Conservation (phyloP, 257 asterid species). For the Primulina eburnea region DNA sequence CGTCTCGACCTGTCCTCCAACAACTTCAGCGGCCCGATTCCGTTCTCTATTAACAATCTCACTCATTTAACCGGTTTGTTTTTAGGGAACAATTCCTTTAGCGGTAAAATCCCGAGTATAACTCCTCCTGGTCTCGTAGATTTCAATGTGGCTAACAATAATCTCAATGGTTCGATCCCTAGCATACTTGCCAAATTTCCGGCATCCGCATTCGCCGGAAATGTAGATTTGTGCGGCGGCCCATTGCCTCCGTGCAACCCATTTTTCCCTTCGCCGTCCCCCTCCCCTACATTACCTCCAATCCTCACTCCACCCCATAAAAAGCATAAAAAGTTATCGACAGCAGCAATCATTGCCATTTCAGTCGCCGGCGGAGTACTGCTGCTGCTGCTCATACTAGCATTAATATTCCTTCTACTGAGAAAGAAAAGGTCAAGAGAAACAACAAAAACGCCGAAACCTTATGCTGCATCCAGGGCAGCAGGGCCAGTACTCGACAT, state of each 20-base stretch:
- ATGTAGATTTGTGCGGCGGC: constrained; percentile 65
- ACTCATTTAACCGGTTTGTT: constrained; percentile 72
- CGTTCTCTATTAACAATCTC: constrained; percentile 65
- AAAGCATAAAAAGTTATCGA: constrained; percentile 41
- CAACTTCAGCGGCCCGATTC: constrained; percentile 73
- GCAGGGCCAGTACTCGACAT: constrained; percentile 37
- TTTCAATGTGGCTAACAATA: constrained; percentile 63
- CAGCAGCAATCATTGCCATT: constrained; percentile 69
- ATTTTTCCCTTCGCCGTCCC: constrained; percentile 74
- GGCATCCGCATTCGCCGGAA: constrained; percentile 63
- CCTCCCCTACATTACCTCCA: constrained; percentile 43
- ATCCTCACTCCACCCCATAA: constrained; percentile 10
- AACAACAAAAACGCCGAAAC: constrained; percentile 41
- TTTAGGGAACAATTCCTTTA: constrained; percentile 55
- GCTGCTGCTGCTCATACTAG: constrained; percentile 39
- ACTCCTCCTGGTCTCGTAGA: constrained; percentile 38
- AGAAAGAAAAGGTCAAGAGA: constrained; percentile 31
- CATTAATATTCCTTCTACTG: constrained; percentile 43
- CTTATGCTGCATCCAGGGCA: constrained; percentile 35
- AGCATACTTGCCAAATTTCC: constrained; percentile 53
- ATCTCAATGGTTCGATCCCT: constrained; percentile 89
- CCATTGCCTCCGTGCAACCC: constrained; percentile 88
- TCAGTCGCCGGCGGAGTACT: constrained; percentile 55
- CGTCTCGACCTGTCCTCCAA: constrained; percentile 78
- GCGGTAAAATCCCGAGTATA: constrained; percentile 75